phyloP scores from a whole-genome alignment of 1,284 basidiomycete species.

The Cryptococcus neoformans region DNA sequence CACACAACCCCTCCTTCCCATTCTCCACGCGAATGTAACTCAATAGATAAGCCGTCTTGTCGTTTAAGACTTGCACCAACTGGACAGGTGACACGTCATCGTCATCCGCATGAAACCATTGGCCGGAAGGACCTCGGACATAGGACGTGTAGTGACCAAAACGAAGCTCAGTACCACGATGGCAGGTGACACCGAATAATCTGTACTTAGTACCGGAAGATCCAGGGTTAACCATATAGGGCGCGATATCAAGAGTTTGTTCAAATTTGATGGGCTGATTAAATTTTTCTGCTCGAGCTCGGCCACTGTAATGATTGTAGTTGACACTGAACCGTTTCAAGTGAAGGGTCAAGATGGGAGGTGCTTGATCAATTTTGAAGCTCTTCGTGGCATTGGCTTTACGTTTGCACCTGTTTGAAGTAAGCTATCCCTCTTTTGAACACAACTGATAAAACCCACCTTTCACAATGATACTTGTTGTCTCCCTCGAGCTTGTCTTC shows the following conservation, averaged over 20 bases:
- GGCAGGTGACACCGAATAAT: conserved; percentile 88
- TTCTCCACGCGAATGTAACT: conserved; percentile 70
- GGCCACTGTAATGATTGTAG: conserved; percentile 44
- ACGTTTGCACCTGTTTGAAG: conserved; percentile 33
- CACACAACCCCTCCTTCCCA: conserved; percentile 4
- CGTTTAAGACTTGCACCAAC: conserved; percentile 54
- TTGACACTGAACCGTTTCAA: conserved; percentile 78
- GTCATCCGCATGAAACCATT: conserved; percentile 95
- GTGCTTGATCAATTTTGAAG: conserved; percentile 76
- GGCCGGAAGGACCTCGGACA: conserved; percentile 67
- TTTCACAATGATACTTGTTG: conserved; percentile 99
- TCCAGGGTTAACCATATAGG: conserved; percentile 77
- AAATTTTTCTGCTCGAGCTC: conserved; percentile 83
- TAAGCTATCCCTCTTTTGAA: background rate
- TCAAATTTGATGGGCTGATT: conserved; percentile 73
- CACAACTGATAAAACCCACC: conserved; percentile 57
- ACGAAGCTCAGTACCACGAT: conserved; percentile 87
- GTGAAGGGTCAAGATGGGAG: conserved; percentile 90
- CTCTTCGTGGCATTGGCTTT: conserved; percentile 40
- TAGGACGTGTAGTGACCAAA: conserved; percentile 95
- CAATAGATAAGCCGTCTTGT: conserved; percentile 86
- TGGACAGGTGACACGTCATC: conserved; percentile 59
- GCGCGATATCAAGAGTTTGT: conserved; percentile 69
- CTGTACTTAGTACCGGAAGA: conserved; percentile 71
- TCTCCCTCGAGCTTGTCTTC: conserved; percentile 80